Evolutionary conservation across 108 stramenopile species (phyloP).

Genomic region (Epithemia pelagica): DNA sequence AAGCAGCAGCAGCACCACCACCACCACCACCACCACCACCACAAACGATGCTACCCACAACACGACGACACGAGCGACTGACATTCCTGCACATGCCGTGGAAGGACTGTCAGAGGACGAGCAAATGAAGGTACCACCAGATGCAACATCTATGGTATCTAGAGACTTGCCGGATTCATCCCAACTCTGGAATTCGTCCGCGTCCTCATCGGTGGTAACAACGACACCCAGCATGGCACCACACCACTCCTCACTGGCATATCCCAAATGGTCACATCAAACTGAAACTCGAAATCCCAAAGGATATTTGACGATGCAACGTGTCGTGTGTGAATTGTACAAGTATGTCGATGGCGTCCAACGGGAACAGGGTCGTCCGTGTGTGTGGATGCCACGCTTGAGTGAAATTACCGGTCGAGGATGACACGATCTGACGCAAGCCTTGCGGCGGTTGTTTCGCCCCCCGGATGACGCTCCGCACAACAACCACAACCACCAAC

Average conservation of each 20-base stretch:
- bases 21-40: no score
- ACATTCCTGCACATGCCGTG: no score
- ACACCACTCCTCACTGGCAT: not conserved
- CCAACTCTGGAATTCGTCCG: not conserved
- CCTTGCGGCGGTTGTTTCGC: conserved; percentile 23
- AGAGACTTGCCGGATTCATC: not conserved
- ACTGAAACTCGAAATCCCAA: conserved; percentile 22
- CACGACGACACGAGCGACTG: no score
- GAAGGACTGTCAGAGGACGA: not conserved
- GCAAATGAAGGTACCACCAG: not conserved
- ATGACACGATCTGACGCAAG: conserved; percentile 32
- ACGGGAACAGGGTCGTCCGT: conserved; percentile 34
- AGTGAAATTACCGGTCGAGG: conserved; percentile 43
- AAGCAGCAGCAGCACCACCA: no score
- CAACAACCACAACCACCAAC: not conserved
- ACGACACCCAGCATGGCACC: no score
- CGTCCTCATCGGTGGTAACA: not conserved
- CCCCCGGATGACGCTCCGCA: not conserved
- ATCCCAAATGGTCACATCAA: not conserved
- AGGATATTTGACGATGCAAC: conserved; percentile 44
- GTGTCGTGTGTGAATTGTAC: conserved; percentile 37
- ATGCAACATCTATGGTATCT: not conserved
- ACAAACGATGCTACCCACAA: no score
- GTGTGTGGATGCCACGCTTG: conserved; percentile 65
- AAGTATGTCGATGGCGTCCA: conserved; percentile 36